Conservation (phyloP, 2,329 filamentous ascomycete genomes). For the Zasmidium cellare region DNA sequence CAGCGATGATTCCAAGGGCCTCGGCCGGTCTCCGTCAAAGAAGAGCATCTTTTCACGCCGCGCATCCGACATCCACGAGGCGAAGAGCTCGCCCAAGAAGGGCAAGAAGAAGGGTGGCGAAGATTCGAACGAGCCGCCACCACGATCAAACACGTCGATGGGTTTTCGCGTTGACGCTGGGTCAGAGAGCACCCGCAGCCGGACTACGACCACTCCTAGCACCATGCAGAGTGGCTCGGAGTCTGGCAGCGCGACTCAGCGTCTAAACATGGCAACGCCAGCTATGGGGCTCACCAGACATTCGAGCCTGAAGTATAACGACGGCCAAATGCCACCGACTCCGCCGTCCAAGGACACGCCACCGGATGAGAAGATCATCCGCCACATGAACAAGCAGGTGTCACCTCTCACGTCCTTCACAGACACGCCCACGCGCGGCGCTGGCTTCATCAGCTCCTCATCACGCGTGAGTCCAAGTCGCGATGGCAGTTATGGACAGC, state of each 20-base stretch:
- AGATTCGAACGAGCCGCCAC: too few species aligned
- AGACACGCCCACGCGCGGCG: conserved; percentile 15
- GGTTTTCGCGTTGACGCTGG: too few species aligned
- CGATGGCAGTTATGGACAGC: conserved; percentile 26
- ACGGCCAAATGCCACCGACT: conserved; percentile 37
- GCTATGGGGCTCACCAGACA: background rate
- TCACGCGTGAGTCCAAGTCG: conserved; percentile 26
- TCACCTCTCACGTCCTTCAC: conserved; percentile 6
- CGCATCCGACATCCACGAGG: conserved; percentile 11
- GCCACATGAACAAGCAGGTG: conserved; percentile 7
- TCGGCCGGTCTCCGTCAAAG: conserved; percentile 32
- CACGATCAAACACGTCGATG: too few species aligned
- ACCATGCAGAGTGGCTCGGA: too few species aligned
- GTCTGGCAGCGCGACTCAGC: too few species aligned
- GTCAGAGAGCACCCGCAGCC: too few species aligned
- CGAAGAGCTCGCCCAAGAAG: too few species aligned
- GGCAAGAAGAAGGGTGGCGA: too few species aligned
- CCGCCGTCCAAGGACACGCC: conserved; percentile 48
- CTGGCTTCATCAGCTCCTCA: conserved; percentile 20
- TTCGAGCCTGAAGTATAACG: conserved; percentile 31
- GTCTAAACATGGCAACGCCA: too few species aligned
- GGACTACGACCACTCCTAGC: too few species aligned
- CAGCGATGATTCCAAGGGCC: too few species aligned
- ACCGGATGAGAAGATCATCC: conserved; percentile 27
- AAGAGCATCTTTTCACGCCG: conserved; percentile 24